Percentiles rank a stretch among this genome's conserved stretches.
These are phyloP conservation scores for Amniculicola lignicola DNA, from an alignment of 495 filamentous ascomycete genomes.

Conservation along the genomic window DNA sequence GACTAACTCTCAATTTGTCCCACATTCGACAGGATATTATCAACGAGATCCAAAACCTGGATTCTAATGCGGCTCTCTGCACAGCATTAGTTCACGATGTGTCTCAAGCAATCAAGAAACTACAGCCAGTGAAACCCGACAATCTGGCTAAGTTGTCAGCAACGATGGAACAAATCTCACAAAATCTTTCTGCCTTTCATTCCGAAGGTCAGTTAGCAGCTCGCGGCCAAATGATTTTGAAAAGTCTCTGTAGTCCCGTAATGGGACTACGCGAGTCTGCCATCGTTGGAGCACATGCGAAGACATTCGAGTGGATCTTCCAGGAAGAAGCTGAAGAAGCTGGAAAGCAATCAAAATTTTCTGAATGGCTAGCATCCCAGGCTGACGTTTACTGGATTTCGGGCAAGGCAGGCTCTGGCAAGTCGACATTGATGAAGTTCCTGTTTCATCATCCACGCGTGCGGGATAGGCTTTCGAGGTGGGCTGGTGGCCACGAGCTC, in stretches of 20 bases:
- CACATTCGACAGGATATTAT: too few species aligned
- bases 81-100: too few species aligned
- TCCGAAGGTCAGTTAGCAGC: neutral
- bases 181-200: neutral
- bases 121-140: neutral
- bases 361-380: slow-evolving; percentile 37
- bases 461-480: neutral
- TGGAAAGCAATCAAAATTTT: slow-evolving; percentile 34
- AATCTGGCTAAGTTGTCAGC: neutral
- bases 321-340: neutral
- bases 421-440: slow-evolving; percentile 48
- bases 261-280: neutral
- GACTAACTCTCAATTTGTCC: too few species aligned
- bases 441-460: slow-evolving; percentile 24
- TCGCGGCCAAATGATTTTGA: neutral
- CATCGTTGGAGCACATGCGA: slow-evolving; percentile 27
- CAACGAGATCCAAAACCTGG: too few species aligned
- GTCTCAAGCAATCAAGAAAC: too few species aligned
- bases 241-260: neutral
- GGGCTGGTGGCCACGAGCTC: slow-evolving; percentile 22
- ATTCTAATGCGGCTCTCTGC: too few species aligned
- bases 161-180: neutral
- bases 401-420: slow-evolving; percentile 48
- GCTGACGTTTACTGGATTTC: slow-evolving; percentile 43
- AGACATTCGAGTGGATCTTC: slow-evolving; percentile 43